Evolutionary conservation across 768 basidiomycete species (phyloP).

Genomic region (Panus rudis): DNA sequence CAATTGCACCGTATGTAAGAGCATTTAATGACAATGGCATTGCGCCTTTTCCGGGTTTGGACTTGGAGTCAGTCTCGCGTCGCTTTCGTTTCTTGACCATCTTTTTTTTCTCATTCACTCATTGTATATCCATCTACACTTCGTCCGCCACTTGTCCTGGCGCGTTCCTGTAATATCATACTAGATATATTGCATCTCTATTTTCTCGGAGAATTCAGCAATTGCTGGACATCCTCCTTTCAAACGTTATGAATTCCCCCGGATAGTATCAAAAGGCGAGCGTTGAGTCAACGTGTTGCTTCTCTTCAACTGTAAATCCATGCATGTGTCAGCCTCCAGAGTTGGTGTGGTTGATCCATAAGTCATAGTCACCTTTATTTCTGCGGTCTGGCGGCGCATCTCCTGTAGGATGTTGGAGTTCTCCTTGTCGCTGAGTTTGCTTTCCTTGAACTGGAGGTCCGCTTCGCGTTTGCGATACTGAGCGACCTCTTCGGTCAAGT

Average conservation of each 20-base stretch:
- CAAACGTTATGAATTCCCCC: too few species aligned
- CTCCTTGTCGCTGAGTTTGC: conserved; percentile 8
- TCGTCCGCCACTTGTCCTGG: conserved; percentile 10
- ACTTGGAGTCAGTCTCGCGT: conserved; percentile 7
- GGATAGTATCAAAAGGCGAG: too few species aligned
- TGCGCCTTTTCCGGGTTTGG: conserved; percentile 7
- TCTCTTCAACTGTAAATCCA: too few species aligned
- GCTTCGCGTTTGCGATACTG: conserved; percentile 13
- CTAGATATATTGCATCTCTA: conserved; percentile 14
- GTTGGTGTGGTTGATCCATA: too few species aligned
- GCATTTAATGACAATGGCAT: conserved; percentile 48
- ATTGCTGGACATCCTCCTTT: too few species aligned
- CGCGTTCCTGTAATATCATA: conserved; percentile 15
- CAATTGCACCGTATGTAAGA: conserved; percentile 78
- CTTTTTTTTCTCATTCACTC: conserved; percentile 6
- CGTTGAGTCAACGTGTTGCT: too few species aligned
- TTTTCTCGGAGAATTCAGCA: background rate
- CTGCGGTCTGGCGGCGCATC: conserved; percentile 14
- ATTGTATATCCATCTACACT: conserved; percentile 16
- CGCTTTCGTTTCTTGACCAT: conserved; percentile 6
- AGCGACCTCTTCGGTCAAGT: conserved; percentile 10
- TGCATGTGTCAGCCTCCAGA: too few species aligned
- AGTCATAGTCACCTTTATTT: conserved; percentile 15
- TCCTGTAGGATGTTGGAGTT: conserved; percentile 13
- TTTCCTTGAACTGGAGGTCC: conserved; percentile 9